phyloP scores from a whole-genome alignment of 192 early-diverging fungal species.

The Rhizophagus clarus region DNA sequence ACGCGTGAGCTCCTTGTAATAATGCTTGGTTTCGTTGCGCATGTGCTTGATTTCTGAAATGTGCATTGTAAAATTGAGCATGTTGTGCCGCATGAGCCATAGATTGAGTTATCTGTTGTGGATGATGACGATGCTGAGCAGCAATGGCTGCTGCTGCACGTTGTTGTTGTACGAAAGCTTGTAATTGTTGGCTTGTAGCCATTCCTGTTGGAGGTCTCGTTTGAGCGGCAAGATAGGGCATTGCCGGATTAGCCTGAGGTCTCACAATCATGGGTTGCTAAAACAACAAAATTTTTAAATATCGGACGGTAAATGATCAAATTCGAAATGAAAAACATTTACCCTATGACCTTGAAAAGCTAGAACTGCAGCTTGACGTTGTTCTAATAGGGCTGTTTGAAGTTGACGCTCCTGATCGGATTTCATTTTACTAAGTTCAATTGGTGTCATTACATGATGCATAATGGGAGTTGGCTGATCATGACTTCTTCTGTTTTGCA shows the following conservation, averaged over 20 bases:
- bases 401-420: constrained; percentile 53
- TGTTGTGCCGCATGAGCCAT: neutral
- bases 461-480: neutral
- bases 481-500: constrained; percentile 1
- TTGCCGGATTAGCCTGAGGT: neutral
- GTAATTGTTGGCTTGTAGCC: neutral
- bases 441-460: constrained; percentile 46
- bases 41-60: neutral
- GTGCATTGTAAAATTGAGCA: neutral
- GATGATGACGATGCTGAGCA: neutral
- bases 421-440: constrained; percentile 57
- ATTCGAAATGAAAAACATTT: neutral
- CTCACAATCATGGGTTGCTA: constrained; percentile 20
- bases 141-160: neutral
- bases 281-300: constrained; percentile 1
- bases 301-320: neutral
- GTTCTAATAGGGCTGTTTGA: constrained; percentile 51
- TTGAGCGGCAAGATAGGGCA: neutral
- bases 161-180: neutral
- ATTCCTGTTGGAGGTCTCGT: neutral
- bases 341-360: constrained; percentile 43
- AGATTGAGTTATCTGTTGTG: neutral
- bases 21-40: neutral
- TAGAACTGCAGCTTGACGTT: constrained; percentile 48
- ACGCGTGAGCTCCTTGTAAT: neutral